Percentiles rank a stretch among this genome's conserved stretches.
Conservation (phyloP, 2,329 filamentous ascomycete species). For the Elsinoe ampelina region DNA sequence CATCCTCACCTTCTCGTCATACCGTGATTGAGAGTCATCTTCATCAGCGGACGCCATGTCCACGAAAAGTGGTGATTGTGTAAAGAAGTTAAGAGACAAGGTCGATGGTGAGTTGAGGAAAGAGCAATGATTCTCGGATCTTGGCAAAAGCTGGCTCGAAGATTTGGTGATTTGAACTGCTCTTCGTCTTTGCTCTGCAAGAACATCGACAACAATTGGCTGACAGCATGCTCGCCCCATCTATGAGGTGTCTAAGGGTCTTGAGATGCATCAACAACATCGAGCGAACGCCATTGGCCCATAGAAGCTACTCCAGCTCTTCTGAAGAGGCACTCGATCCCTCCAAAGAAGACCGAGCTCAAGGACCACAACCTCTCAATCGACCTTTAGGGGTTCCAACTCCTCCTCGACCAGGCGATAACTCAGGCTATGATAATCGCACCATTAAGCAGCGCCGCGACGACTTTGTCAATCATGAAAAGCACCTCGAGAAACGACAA, state of each 20-base stretch:
- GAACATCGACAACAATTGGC: background rate
- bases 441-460: conserved; percentile 59
- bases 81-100: too few relatives aligned
- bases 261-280: conserved; percentile 22
- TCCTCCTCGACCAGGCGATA: conserved; percentile 69
- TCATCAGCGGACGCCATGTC: background rate
- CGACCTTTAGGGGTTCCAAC: conserved; percentile 74
- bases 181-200: background rate
- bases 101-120: background rate
- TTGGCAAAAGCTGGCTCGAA: background rate
- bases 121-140: background rate
- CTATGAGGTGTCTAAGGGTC: conserved; percentile 21
- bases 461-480: conserved; percentile 78
- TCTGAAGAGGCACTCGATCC: background rate
- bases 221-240: conserved; percentile 20
- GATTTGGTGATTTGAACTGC: background rate
- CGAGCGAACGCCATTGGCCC: conserved; percentile 5
- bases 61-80: background rate
- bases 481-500: conserved; percentile 66
- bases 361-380: conserved; percentile 45
- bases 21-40: background rate
- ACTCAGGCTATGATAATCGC: conserved; percentile 65
- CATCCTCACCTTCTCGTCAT: conserved; percentile 18
- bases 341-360: conserved; percentile 30
- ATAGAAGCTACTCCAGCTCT: background rate